Base-by-base conservation (phyloP, 2,329 filamentous ascomycete genomes). In the Scleromitrula shiraiana region DNA sequence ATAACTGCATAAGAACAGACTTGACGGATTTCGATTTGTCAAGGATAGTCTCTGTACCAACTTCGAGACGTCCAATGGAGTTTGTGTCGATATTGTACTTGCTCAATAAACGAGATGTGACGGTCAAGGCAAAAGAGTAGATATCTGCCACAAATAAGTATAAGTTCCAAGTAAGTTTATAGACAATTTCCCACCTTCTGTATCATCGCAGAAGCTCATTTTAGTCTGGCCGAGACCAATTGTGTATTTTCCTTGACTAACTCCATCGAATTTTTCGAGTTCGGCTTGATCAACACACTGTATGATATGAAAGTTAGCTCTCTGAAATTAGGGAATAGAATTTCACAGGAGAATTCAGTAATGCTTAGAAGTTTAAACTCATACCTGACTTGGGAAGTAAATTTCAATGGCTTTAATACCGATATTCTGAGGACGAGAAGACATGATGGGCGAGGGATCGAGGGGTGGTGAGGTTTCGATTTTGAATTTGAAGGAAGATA, bases 11-110 rank as follows among this genome's bases (percentile, higher is more conserved):
- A 56, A 91, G 72, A 53, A 91, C 85, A 24, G 85, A 84, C 78
- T 91, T 91, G 72, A 90, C 86, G 38, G 86, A 90, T 77, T 91
- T 91, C 66, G 86, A 90, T 75, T 91, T 91, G 77, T 91, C 86
- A 63, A 91, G 74, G 49, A 91, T 74, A 56, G 86, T 91, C 76
- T 91, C 86, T 46, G 86, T 91, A 63, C 86, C 86, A 62, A 91
- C 86, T 72, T 91, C 86, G 63, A 91, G 75, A 61, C 85, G 83
- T 58, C 86, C 86, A 65, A 91, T 80, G 54, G 80, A 80, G 68
- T 83, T 82, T 63, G 80, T 70, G 69, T 93, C 85, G 69, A 93
- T 82, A 63, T 82, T 80, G 77, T 91, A 90, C 69, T 91, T 91
- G 69, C 79, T 78, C 62, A 93, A 73, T 57, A 93, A 81, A 65